Evolutionary conservation across 2,329 filamentous ascomycete genomes (phyloP).

Genomic region (Phyllosticta citribraziliensis): DNA sequence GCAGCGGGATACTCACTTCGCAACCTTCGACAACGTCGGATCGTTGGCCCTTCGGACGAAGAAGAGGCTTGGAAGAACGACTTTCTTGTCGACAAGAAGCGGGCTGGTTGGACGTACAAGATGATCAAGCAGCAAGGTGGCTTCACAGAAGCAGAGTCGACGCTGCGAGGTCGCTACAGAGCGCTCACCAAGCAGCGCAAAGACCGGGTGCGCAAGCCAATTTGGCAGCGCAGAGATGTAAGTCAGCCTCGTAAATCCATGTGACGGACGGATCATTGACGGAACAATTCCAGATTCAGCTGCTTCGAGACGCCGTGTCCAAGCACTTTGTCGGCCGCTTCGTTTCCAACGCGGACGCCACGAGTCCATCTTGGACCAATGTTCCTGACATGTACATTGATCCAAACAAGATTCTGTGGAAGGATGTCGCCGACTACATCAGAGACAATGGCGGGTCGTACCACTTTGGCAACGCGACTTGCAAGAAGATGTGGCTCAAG

Average conservation of each 20-base stretch:
- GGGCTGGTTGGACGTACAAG: constrained; percentile 52
- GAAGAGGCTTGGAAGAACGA: constrained; percentile 15
- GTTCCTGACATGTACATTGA: constrained; percentile 6
- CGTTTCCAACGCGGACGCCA: neutral
- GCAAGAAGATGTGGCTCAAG: constrained; percentile 52
- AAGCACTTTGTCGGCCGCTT: constrained; percentile 11
- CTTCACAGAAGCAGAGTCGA: constrained; percentile 59
- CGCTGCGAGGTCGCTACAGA: constrained; percentile 58
- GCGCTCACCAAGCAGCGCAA: constrained; percentile 54
- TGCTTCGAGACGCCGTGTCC: constrained; percentile 5
- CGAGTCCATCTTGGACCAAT: neutral
- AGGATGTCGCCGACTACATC: constrained; percentile 47
- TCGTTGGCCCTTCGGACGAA: neutral
- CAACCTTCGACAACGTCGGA: neutral
- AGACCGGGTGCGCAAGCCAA: constrained; percentile 54
- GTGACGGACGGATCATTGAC: neutral
- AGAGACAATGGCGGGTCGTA: constrained; percentile 44
- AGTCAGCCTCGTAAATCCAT: constrained; percentile 26
- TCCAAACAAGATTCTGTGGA: constrained; percentile 45
- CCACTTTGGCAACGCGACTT: constrained; percentile 50
- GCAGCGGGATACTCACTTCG: neutral
- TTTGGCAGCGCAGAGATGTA: constrained; percentile 56
- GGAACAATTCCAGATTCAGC: neutral
- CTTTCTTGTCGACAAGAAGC: constrained; percentile 44
- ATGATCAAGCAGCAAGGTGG: constrained; percentile 48